phyloP scores from a whole-genome alignment of 208 protist species.

The Tritrichomonas foetus region DNA sequence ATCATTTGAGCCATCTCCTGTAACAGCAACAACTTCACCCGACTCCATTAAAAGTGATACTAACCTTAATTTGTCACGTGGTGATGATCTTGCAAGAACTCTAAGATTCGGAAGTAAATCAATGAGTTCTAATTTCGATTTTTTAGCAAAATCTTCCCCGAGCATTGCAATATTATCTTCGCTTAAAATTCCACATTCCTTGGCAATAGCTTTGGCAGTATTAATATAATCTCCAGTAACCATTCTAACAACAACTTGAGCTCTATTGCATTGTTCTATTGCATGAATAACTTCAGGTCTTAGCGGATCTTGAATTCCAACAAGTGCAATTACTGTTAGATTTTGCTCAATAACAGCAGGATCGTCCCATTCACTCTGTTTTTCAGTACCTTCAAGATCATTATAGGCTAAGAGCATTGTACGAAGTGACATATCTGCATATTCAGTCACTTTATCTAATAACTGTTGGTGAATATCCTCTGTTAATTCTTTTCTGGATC shows the following conservation, averaged over 20 bases:
- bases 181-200: constrained; percentile 52
- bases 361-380: neutral
- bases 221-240: constrained; percentile 80
- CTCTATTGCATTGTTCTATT: constrained; percentile 59
- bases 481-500: neutral
- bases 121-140: neutral
- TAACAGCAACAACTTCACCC: constrained; percentile 44
- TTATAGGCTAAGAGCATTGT: neutral
- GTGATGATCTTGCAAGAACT: constrained; percentile 43
- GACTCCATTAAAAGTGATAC: constrained; percentile 38
- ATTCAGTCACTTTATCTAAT: neutral
- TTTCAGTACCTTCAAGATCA: neutral
- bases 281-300: constrained; percentile 55
- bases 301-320: constrained; percentile 47
- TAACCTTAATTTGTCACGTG: constrained; percentile 40
- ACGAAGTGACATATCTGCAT: neutral
- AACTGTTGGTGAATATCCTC: neutral
- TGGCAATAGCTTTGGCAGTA: constrained; percentile 65
- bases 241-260: constrained; percentile 78
- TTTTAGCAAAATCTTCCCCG: neutral
- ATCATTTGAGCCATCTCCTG: constrained; percentile 78
- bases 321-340: neutral
- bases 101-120: neutral
- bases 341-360: neutral
- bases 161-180: neutral